Conservation (phyloP, 2,329 filamentous ascomycete genomes). For the Aureobasidium sp. region DNA sequence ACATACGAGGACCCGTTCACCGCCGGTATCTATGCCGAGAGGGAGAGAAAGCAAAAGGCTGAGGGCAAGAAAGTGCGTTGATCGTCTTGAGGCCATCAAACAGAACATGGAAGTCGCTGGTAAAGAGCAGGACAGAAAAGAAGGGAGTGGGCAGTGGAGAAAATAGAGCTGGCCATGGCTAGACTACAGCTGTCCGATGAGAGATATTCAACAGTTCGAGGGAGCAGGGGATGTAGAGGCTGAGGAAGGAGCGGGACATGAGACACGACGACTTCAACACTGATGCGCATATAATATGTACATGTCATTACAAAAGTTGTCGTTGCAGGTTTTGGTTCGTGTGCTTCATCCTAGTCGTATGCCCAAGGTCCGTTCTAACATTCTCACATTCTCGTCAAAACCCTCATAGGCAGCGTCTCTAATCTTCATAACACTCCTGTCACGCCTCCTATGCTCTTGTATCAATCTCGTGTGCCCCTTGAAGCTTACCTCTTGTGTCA, state of each 20-base stretch:
- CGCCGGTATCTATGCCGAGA: conserved; percentile 82
- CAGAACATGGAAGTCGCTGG: not conserved
- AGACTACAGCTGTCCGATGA: not conserved
- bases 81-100: not conserved
- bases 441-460: not conserved
- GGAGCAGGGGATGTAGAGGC: not conserved
- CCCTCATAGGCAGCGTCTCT: conserved; percentile 44
- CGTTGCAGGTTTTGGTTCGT: not conserved
- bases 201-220: not conserved
- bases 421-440: conserved; percentile 26
- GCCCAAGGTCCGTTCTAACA: conserved; percentile 68
- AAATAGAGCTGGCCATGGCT: not conserved
- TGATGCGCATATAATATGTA: not conserved
- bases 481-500: not conserved
- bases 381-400: conserved; percentile 62
- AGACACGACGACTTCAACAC: conserved; percentile 3
- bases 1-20: conserved; percentile 93
- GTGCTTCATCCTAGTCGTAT: conserved; percentile 38
- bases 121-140: conserved; percentile 15
- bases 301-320: conserved; percentile 1
- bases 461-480: not conserved
- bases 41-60: conserved; percentile 47
- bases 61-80: conserved; percentile 23
- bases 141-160: not conserved
- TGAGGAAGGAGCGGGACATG: not conserved